phyloP scores from a whole-genome alignment of 2,329 filamentous ascomycete species.

The Rutstroemia sp. region DNA sequence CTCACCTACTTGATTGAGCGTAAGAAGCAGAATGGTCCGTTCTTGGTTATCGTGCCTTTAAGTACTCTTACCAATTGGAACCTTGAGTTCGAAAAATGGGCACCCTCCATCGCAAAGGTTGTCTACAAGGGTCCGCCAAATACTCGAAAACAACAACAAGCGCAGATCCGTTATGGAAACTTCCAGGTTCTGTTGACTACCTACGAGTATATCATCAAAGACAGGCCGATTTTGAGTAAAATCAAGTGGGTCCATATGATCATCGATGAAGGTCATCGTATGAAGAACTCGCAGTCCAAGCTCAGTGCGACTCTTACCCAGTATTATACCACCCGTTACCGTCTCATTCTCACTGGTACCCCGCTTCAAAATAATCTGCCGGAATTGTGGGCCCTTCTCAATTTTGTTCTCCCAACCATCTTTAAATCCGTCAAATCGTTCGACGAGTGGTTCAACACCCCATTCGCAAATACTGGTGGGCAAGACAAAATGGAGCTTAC shows the following conservation, averaged over 20 bases:
- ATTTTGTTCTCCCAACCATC: slow-evolving; percentile 95
- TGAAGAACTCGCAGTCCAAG: slow-evolving; percentile 98
- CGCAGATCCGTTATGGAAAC: slow-evolving; percentile 86
- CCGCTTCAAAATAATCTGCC: slow-evolving; percentile 95
- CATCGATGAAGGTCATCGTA: slow-evolving; percentile 97
- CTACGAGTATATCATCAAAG: slow-evolving; percentile 99
- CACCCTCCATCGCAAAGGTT: slow-evolving; percentile 74
- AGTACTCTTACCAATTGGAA: slow-evolving; percentile 99
- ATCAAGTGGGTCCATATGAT: slow-evolving; percentile 99
- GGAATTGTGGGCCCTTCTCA: slow-evolving; percentile 95
- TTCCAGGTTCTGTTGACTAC: slow-evolving; percentile 97
- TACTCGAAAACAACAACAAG: slow-evolving; percentile 80
- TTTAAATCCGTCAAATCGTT: slow-evolving; percentile 99
- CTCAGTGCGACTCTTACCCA: slow-evolving; percentile 88
- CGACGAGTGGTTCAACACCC: slow-evolving; percentile 99
- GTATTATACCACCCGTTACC: slow-evolving; percentile 92
- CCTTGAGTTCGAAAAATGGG: slow-evolving; percentile 98
- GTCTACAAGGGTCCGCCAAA: slow-evolving; percentile 96
- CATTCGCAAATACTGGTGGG: slow-evolving; percentile 94
- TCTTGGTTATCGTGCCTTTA: slow-evolving; percentile 91
- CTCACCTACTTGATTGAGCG: slow-evolving; percentile 95
- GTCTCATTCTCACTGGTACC: slow-evolving; percentile 94
- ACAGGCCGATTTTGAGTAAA: slow-evolving; percentile 88
- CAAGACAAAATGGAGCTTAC: slow-evolving; percentile 99
- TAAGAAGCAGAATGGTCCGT: slow-evolving; percentile 87